Evolutionary conservation across 1,284 basidiomycete species (phyloP), one percentile per base, ranked within the genome.

Genomic region (Termitomyces sp.): DNA sequence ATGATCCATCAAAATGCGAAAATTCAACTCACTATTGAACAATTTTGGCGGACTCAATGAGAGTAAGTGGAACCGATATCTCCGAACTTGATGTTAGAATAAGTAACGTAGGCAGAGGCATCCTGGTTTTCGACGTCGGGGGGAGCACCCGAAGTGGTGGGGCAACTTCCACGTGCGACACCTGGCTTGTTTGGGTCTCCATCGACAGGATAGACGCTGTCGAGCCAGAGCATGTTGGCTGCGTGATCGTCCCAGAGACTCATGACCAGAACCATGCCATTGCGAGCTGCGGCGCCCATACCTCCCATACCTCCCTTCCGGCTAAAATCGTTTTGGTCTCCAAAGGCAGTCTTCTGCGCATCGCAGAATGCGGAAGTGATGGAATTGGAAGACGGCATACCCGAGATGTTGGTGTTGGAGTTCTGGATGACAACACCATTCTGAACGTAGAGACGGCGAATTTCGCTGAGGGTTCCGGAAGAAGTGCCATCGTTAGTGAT

Each of bases 201-300:
- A 62, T 64, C 64, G 56, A 71, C 70, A 48, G 81, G 81, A 40
- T 58, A 58, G 38, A 1, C 68, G 62, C 69, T 72, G 69, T 84
- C 81, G 68, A 83, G 77, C 81, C 81, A 82, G 63, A 81, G 73
- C 80, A 83, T 82, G 63, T 76, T 67, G 56, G 73, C 79, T 38
- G 70, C 70, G 60, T 81, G 71, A 69, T 83, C 81, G 62, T 82
- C 79, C 80, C 80, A 82, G 57, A 83, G 63, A 59, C 70, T 73
- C 65, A 83, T 67, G 53, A 77, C 78, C 38, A 84, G 68, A 15
- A 81, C 80, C 73, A 82, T 77, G 50, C 81, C 81, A 19, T 52
- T 46, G 2, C 30, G 48, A 17, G 34, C 36, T 19, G 51, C 57
- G 24, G 38, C 55, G 33, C 78, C 74, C 72, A 82, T 79, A 49